A percentile compares a stretch with the other conserved stretches of the same genome.
These are phyloP conservation scores for Exophiala bonariae DNA, from an alignment of 2,329 filamentous ascomycete genomes.

Conservation along the genomic window DNA sequence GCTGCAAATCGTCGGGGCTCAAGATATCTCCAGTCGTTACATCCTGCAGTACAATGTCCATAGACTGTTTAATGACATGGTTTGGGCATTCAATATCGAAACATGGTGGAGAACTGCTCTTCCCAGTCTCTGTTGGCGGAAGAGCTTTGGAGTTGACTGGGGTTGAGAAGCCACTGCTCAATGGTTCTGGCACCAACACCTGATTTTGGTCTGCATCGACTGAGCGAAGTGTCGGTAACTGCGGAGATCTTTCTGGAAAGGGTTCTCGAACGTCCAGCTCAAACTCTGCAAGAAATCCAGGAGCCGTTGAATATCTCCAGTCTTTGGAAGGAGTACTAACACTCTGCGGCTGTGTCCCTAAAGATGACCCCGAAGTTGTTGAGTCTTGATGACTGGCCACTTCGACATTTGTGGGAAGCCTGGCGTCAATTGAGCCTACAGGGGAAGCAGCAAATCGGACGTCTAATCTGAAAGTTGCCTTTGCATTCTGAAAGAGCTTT, in stretches of 20 bases:
- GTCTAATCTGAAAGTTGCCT: conserved; percentile 24
- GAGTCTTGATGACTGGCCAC: background rate
- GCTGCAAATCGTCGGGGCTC: conserved; percentile 17
- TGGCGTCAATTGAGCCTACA: conserved; percentile 26
- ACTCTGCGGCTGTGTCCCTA: background rate
- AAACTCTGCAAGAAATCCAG: conserved; percentile 19
- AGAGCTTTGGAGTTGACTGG: conserved; percentile 9
- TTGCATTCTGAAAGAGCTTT: conserved; percentile 27
- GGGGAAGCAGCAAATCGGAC: conserved; percentile 27
- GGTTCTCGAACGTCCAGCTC: conserved; percentile 30
- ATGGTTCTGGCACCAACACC: conserved; percentile 17
- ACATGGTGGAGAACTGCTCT: no score
- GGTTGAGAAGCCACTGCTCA: conserved; percentile 29
- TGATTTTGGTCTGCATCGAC: conserved; percentile 6
- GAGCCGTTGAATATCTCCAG: conserved; percentile 29
- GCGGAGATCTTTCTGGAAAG: conserved; percentile 25
- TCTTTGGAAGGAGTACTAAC: conserved; percentile 4
- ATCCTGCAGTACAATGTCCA: no score
- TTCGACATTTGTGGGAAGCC: conserved; percentile 18
- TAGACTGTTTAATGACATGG: no score
- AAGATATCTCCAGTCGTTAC: no score
- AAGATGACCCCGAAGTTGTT: background rate
- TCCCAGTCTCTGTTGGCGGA: background rate
- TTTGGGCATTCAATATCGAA: no score
- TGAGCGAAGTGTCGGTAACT: conserved; percentile 18